phyloP scores from a whole-genome alignment of 1,139 yeast genomes.

The Diutina rugosa region DNA sequence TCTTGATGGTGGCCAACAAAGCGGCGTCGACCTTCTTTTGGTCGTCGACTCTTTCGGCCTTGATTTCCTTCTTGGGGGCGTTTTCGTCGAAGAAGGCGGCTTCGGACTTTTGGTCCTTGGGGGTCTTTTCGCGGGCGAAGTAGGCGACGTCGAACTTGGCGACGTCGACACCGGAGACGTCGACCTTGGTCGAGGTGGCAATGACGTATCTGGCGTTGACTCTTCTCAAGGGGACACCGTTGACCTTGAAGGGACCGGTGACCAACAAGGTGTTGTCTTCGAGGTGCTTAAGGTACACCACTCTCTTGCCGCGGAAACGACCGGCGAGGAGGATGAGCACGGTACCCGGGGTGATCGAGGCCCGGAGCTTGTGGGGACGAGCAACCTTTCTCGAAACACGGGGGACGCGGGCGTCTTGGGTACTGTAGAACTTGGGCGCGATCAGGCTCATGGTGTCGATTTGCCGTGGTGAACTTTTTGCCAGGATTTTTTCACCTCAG shows the following conservation, averaged over 20 bases:
- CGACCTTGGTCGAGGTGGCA: slow-evolving; percentile 93
- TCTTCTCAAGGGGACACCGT: slow-evolving; percentile 99
- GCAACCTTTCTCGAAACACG: slow-evolving; percentile 67
- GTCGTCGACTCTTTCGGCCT: slow-evolving; percentile 95
- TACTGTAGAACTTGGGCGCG: slow-evolving; percentile 93
- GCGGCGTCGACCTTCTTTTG: slow-evolving; percentile 96
- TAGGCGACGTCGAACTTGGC: slow-evolving; percentile 90
- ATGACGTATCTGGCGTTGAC: slow-evolving; percentile 98
- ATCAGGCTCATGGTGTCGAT: neutral
- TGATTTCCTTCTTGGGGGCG: slow-evolving; percentile 75
- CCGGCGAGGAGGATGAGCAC: slow-evolving; percentile 98
- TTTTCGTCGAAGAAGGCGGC: slow-evolving; percentile 91
- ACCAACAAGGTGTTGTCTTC: slow-evolving; percentile 98
- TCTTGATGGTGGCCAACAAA: slow-evolving; percentile 87
- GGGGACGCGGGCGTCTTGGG: slow-evolving; percentile 85
- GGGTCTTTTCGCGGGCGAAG: slow-evolving; percentile 92
- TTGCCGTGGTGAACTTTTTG: slow-evolving; percentile 1
- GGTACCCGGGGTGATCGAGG: slow-evolving; percentile 97
- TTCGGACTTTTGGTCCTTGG: slow-evolving; percentile 76
- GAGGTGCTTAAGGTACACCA: slow-evolving; percentile 92
- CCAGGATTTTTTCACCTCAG: neutral
- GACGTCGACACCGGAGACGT: slow-evolving; percentile 70
- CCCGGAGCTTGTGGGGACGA: slow-evolving; percentile 93
- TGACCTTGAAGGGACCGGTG: slow-evolving; percentile 99
- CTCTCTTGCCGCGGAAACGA: slow-evolving; percentile 99